Percentiles rank a stretch among this genome's conserved stretches.
Conservation (phyloP, 2,329 filamentous ascomycete species). For the Neoascochyta sp. region DNA sequence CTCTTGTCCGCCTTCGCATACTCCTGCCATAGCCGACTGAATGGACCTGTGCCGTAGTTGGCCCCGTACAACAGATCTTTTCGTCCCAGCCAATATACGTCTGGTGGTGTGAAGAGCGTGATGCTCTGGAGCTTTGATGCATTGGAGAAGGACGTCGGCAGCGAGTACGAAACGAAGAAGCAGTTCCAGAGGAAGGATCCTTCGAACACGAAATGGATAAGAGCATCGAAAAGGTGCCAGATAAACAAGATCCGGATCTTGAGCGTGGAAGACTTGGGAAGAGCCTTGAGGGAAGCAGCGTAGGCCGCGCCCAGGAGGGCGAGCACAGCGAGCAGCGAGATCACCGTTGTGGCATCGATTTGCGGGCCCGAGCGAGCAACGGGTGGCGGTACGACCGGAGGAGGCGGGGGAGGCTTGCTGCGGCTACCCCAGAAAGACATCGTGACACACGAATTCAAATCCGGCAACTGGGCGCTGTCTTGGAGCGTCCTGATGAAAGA, state of each 20-base stretch:
- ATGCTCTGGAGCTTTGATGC: conserved; percentile 28
- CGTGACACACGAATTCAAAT: conserved; percentile 4
- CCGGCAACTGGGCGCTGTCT: conserved; percentile 2
- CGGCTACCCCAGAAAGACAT: conserved; percentile 26
- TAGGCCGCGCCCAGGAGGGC: conserved; percentile 54
- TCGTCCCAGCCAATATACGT: conserved; percentile 53
- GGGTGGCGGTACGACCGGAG: conserved; percentile 55
- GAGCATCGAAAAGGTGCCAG: conserved; percentile 90
- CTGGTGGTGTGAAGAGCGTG: conserved; percentile 43
- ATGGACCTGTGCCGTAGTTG: conserved; percentile 53
- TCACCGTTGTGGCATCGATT: conserved; percentile 50
- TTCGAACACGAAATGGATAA: conserved; percentile 89
- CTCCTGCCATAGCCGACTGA: conserved; percentile 60
- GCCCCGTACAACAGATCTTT: conserved; percentile 56
- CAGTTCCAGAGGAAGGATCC: conserved; percentile 90
- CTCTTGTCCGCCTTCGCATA: conserved; percentile 62
- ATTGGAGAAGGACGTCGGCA: conserved; percentile 40
- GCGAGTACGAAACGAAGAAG: conserved; percentile 65
- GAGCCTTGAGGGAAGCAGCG: conserved; percentile 45
- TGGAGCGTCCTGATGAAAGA: conserved; percentile 1
- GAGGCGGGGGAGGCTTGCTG: conserved; percentile 51
- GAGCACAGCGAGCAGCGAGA: conserved; percentile 54
- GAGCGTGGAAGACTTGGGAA: conserved; percentile 53
- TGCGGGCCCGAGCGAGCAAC: conserved; percentile 49
- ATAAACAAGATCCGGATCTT: conserved; percentile 76